Evolutionary conservation across 2,329 filamentous ascomycete species (phyloP), one percentile per base, ranked within the genome.

Genomic region (Calonectria naviculata): DNA sequence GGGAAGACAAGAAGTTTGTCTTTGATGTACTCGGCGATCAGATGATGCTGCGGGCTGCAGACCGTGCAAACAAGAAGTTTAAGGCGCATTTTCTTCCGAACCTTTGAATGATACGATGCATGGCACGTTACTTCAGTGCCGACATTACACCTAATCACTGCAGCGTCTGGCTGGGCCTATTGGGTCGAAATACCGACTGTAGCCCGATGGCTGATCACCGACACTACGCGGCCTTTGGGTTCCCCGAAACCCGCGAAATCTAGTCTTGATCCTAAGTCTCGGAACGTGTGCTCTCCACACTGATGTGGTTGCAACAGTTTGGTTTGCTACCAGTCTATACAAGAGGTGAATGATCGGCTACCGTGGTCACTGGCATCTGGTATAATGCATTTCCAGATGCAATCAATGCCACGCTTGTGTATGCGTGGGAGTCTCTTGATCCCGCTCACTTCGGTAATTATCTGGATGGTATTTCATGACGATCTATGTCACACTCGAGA

Each of bases 1-100:
- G 70, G 19, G 68, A 71, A 49, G 76, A 63, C 46, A 75, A 78
- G 61, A 78, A 41, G 21, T 87, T 98, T 78, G 88, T 92, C 0
- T 97, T 98, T 78, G 96, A 98, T 81, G 86, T 98, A 2, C 89
- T 96, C 74, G 97, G 97, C 3, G 93, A 95, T 77, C 94, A 97
- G 80, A 95, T 98, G 79, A 91, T 95, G 87, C 91, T 92, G 75
- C 89, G 95, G 13, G 92, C 96, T 3, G 91, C 93, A 19, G 96
- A 98, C 81, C 87, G 97, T 26, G 94, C 95, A 60, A 97, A 93
- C 78, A 95, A 91, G 84, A 98, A 98, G 85, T 97, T 97, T 84
- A 98, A 97, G 84, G 88, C 90, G 80, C 95, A 96, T 80, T 95
- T 94, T 78, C 86, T 95, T 73, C 88, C 91, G 60, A 91, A 94